phyloP scores from a whole-genome alignment of 768 basidiomycete species.

The Filobasidium wieringae region DNA sequence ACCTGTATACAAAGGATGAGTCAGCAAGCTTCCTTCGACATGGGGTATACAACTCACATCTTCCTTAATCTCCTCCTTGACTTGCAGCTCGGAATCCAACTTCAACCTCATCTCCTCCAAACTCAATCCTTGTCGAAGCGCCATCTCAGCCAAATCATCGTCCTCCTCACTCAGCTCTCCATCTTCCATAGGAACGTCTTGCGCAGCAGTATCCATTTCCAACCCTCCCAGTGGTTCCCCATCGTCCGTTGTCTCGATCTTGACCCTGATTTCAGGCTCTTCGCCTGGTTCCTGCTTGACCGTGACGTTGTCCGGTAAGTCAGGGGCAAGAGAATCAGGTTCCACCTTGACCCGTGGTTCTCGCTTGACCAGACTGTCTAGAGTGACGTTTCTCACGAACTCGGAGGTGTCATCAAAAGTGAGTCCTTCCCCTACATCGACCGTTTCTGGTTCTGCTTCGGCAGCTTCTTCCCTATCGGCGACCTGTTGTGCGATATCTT shows the following conservation, averaged over 20 bases:
- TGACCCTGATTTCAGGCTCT: constrained; percentile 28
- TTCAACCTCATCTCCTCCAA: constrained; percentile 36
- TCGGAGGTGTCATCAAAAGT: constrained; percentile 95
- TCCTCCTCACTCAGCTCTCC: constrained; percentile 68
- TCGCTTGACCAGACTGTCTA: constrained; percentile 32
- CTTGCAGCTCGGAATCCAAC: constrained; percentile 60
- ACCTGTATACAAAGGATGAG: not conserved
- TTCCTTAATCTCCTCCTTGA: constrained; percentile 49
- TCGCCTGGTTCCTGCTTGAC: constrained; percentile 11
- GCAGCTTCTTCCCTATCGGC: constrained; percentile 44
- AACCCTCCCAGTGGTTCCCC: constrained; percentile 36
- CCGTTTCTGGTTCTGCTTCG: constrained; percentile 8
- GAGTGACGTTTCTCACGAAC: constrained; percentile 60
- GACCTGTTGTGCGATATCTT: constrained; percentile 55
- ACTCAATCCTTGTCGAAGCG: constrained; percentile 35
- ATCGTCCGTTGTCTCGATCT: constrained; percentile 31
- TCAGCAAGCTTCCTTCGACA: constrained; percentile 19
- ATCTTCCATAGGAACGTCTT: constrained; percentile 33
- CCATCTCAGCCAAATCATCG: constrained; percentile 46
- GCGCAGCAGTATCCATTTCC: constrained; percentile 48
- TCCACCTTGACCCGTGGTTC: constrained; percentile 40
- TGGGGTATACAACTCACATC: constrained; percentile 31
- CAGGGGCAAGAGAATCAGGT: constrained; percentile 16
- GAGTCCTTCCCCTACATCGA: constrained; percentile 47
- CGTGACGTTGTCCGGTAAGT: not conserved